Conservation (phyloP, 2,329 filamentous ascomycete genomes). For the Coniella vitis region DNA sequence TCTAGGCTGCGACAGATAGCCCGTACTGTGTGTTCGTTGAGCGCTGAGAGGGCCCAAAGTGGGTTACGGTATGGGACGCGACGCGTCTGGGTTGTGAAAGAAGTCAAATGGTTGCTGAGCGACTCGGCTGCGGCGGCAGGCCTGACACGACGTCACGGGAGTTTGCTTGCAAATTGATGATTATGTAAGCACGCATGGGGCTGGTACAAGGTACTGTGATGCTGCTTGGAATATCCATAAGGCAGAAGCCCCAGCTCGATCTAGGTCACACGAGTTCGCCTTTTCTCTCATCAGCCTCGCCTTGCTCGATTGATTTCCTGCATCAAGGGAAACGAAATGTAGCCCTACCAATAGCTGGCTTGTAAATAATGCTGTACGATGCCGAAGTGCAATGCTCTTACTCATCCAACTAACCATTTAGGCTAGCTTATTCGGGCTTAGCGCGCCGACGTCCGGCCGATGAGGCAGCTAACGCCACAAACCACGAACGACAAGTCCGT, state of each 20-base stretch:
- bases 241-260: too few relatives aligned
- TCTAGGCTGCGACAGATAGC: neutral
- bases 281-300: too few relatives aligned
- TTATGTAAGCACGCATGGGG: neutral
- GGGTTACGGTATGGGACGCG: neutral
- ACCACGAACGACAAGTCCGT: neutral
- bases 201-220: too few relatives aligned
- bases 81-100: conserved; percentile 7
- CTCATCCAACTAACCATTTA: too few relatives aligned
- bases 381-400: too few relatives aligned
- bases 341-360: too few relatives aligned
- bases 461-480: neutral
- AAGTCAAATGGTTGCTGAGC: neutral
- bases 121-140: neutral
- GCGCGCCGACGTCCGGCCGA: neutral
- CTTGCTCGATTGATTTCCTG: too few relatives aligned
- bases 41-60: neutral
- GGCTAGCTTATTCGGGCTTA: too few relatives aligned
- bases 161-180: neutral
- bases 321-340: too few relatives aligned
- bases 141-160: conserved; percentile 7
- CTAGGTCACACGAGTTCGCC: too few relatives aligned
- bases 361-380: too few relatives aligned
- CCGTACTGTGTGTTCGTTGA: neutral
- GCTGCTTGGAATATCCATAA: neutral